These are phyloP conservation scores for Glonium stellatum DNA, from an alignment of 495 filamentous ascomycete species.

Conservation along the genomic window DNA sequence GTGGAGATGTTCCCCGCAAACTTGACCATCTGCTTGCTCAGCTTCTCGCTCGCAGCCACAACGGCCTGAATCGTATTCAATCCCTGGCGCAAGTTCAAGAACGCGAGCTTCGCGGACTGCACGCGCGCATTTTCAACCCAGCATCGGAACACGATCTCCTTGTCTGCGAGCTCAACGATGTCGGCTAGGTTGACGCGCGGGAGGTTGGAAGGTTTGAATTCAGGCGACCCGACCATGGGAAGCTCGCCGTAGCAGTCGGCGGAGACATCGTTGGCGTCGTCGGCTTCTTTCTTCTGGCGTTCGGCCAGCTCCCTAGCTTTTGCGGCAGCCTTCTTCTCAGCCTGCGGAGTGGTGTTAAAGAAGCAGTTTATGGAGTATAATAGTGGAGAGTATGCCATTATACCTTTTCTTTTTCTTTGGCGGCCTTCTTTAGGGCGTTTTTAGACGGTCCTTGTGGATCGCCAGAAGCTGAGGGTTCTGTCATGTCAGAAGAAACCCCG, in stretches of 20 bases:
- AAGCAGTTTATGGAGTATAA: not conserved
- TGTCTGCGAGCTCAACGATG: conserved; percentile 24
- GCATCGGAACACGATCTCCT: conserved; percentile 35
- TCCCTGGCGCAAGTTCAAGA: conserved; percentile 38
- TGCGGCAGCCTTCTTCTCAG: conserved; percentile 32
- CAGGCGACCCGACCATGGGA: conserved; percentile 32
- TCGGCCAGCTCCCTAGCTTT: conserved; percentile 33
- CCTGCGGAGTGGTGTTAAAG: conserved; percentile 7
- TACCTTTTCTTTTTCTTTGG: conserved; percentile 61
- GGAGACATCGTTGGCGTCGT: conserved; percentile 37
- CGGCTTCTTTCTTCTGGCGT: conserved; percentile 33
- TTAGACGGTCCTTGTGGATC: conserved; percentile 43
- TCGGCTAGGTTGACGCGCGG: conserved; percentile 26
- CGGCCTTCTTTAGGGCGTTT: conserved; percentile 59
- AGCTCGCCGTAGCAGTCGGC: conserved; percentile 40
- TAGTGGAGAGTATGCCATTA: not conserved
- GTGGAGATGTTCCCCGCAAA: conserved; percentile 71
- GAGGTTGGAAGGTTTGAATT: conserved; percentile 27
- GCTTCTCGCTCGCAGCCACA: conserved; percentile 40
- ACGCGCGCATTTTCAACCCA: conserved; percentile 39
- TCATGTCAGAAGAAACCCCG: not conserved
- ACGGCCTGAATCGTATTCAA: conserved; percentile 39
- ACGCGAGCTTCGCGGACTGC: conserved; percentile 41
- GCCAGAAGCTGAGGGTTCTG: not conserved
- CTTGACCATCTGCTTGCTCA: conserved; percentile 79